These are phyloP conservation scores for Sporothrix inflata DNA, from an alignment of 2,329 filamentous ascomycete species.

Conservation along the genomic window DNA sequence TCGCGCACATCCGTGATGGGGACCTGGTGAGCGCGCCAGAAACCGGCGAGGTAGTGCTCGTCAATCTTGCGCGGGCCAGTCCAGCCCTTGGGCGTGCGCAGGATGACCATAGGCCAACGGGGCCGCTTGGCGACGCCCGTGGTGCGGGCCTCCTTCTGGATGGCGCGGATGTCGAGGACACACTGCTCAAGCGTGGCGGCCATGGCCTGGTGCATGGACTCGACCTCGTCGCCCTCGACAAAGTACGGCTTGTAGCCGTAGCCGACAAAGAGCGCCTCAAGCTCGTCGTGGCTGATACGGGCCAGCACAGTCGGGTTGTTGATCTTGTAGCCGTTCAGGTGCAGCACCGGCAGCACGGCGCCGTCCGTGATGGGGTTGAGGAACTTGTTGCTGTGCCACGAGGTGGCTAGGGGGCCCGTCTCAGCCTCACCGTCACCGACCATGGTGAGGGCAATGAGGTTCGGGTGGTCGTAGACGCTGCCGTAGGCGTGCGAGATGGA, in stretches of 20 bases:
- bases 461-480: conserved; percentile 72
- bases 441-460: conserved; percentile 75
- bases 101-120: conserved; percentile 77
- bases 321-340: conserved; percentile 85
- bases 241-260: conserved; percentile 83
- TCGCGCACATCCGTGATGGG: conserved; percentile 71
- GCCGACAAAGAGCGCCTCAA: conserved; percentile 69
- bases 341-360: conserved; percentile 75
- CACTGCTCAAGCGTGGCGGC: conserved; percentile 74
- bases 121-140: conserved; percentile 71
- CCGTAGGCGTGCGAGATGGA: conserved; percentile 79
- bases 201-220: conserved; percentile 82
- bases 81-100: conserved; percentile 80
- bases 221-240: conserved; percentile 73
- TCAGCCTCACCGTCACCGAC: conserved; percentile 83
- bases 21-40: conserved; percentile 78
- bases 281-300: conserved; percentile 73
- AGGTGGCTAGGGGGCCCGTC: conserved; percentile 76
- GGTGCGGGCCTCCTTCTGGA: conserved; percentile 72
- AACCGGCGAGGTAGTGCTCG: conserved; percentile 72
- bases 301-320: conserved; percentile 77
- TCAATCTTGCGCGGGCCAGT: conserved; percentile 73
- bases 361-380: conserved; percentile 78
- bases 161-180: conserved; percentile 67
- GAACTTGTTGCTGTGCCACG: conserved; percentile 83